These are phyloP conservation scores for Xylaria multiplex DNA, from an alignment of 2,329 filamentous ascomycete genomes.

Conservation along the genomic window DNA sequence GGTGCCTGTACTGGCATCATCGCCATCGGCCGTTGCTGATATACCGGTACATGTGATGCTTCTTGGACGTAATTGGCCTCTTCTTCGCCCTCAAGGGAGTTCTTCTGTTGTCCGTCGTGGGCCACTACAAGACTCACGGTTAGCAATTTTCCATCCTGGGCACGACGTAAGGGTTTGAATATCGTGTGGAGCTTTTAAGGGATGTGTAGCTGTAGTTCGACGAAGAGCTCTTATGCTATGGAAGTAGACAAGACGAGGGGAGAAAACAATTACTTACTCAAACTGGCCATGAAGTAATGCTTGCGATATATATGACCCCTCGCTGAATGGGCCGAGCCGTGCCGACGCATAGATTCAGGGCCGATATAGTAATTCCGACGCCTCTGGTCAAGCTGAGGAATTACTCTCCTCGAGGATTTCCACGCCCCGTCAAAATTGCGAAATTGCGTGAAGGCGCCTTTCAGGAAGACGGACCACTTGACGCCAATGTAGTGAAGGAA, in stretches of 20 bases:
- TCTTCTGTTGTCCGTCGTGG: slow-evolving; percentile 41
- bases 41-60: neutral
- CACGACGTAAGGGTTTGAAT: too few relatives aligned
- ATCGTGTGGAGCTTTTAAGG: too few relatives aligned
- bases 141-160: too few relatives aligned
- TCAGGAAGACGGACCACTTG: slow-evolving; percentile 59
- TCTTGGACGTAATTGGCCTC: slow-evolving; percentile 49
- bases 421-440: slow-evolving; percentile 51
- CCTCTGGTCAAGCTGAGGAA: slow-evolving; percentile 47
- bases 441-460: slow-evolving; percentile 49
- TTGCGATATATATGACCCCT: slow-evolving; percentile 50
- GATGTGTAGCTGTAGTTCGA: too few relatives aligned
- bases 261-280: slow-evolving; percentile 39
- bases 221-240: too few relatives aligned
- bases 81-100: slow-evolving; percentile 51
- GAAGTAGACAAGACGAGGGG: too few relatives aligned
- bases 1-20: neutral
- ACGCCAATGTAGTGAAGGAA: slow-evolving; percentile 62
- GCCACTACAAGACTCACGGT: slow-evolving; percentile 38
- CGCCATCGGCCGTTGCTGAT: neutral
- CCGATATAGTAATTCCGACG: slow-evolving; percentile 54
- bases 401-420: slow-evolving; percentile 47
- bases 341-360: neutral
- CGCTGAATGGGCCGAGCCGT: slow-evolving; percentile 44
- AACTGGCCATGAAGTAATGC: slow-evolving; percentile 58